Evolutionary conservation across 1,284 basidiomycete genomes (phyloP).

Genomic region (Ustilago nuda): DNA sequence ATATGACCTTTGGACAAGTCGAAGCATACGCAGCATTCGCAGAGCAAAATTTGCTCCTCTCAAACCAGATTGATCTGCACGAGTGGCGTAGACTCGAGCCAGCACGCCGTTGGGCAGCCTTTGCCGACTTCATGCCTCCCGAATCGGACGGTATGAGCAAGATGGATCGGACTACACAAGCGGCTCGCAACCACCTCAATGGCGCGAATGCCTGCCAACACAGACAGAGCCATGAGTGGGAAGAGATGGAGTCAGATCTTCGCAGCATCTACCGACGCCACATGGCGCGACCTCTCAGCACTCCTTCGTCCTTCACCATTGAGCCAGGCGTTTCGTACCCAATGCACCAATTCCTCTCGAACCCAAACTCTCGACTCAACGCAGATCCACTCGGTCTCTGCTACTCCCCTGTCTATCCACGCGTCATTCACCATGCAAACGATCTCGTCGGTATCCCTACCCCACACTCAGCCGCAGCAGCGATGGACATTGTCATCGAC

Average conservation of each 20-base stretch:
- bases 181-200: background rate
- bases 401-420: slow-evolving; percentile 29
- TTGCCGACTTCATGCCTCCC: slow-evolving; percentile 34
- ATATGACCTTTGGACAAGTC: slow-evolving; percentile 73
- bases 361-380: slow-evolving; percentile 3
- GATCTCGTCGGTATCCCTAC: slow-evolving; percentile 34
- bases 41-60: slow-evolving; percentile 72
- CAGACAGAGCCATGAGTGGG: background rate
- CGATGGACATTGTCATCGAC: slow-evolving; percentile 22
- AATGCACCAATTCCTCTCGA: slow-evolving; percentile 25
- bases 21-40: slow-evolving; percentile 80
- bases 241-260: slow-evolving; percentile 21
- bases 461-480: slow-evolving; percentile 8
- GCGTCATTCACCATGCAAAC: slow-evolving; percentile 38
- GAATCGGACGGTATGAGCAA: background rate
- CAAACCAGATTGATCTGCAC: slow-evolving; percentile 42
- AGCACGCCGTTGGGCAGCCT: slow-evolving; percentile 26
- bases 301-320: background rate
- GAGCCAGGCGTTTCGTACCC: slow-evolving; percentile 17
- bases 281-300: slow-evolving; percentile 9
- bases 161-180: background rate
- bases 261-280: slow-evolving; percentile 26
- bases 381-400: slow-evolving; percentile 28
- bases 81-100: slow-evolving; percentile 41
- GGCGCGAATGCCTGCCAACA: no score